Evolutionary conservation across 495 filamentous ascomycete species (phyloP).

Genomic region (Neurospora cerealis): DNA sequence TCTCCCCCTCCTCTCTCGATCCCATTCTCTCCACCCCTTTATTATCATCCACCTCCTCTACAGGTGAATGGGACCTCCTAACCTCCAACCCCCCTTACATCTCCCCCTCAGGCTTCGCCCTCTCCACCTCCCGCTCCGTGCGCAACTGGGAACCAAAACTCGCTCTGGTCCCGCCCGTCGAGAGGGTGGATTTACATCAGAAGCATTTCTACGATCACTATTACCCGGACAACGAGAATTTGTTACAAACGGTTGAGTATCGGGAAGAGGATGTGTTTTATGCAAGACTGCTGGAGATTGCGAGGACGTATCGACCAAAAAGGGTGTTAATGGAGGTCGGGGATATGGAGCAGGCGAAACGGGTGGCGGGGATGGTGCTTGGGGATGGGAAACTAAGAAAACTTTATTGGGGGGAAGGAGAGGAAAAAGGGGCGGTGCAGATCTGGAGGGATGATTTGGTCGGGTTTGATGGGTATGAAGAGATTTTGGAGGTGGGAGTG

Average conservation of each 20-base stretch:
- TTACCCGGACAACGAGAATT: slow-evolving; percentile 36
- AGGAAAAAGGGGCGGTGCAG: slow-evolving; percentile 3
- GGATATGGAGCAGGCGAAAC: slow-evolving; percentile 46
- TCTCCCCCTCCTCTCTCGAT: slow-evolving; percentile 17
- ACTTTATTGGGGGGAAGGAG: not conserved
- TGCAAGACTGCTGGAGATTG: slow-evolving; percentile 36
- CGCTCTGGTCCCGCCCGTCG: slow-evolving; percentile 55
- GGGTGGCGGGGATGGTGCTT: slow-evolving; percentile 37
- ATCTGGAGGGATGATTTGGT: slow-evolving; percentile 17
- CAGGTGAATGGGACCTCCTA: slow-evolving; percentile 51
- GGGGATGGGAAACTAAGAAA: not conserved
- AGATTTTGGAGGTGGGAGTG: slow-evolving; percentile 3
- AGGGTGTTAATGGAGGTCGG: slow-evolving; percentile 50
- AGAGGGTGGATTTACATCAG: not conserved
- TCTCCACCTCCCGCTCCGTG: slow-evolving; percentile 56
- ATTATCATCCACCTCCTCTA: not conserved
- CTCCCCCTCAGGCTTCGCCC: slow-evolving; percentile 47
- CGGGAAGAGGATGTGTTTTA: slow-evolving; percentile 52
- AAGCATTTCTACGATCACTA: slow-evolving; percentile 17
- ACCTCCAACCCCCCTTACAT: slow-evolving; percentile 91
- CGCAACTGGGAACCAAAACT: slow-evolving; percentile 66
- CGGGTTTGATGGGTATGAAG: not conserved
- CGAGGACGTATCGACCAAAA: slow-evolving; percentile 22
- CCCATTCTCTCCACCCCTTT: slow-evolving; percentile 6
- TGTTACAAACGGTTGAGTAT: not conserved